Evolutionary conservation across 768 basidiomycete species (phyloP).

Genomic region (Mycena sanguinolenta): DNA sequence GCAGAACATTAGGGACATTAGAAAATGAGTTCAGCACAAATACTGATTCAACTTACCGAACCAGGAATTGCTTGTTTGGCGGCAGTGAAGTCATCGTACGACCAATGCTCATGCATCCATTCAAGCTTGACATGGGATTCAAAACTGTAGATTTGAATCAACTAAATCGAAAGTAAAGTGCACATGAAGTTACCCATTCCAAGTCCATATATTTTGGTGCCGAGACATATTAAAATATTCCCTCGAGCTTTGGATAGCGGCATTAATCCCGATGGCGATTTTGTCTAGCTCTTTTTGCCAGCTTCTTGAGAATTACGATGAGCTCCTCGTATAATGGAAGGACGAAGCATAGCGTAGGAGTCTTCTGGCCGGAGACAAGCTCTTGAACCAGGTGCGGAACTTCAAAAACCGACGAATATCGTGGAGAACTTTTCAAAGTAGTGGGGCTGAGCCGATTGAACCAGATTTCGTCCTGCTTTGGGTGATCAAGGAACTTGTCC

Average conservation of each 20-base stretch:
- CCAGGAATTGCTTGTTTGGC: slow-evolving; percentile 1
- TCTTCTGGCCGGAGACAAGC: slow-evolving; percentile 44
- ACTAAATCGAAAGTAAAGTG: no score
- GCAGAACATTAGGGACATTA: no score
- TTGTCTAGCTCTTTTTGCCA: slow-evolving; percentile 7
- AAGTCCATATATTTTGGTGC: slow-evolving; percentile 32
- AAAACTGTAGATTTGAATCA: slow-evolving; percentile 22
- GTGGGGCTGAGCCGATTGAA: slow-evolving; percentile 6
- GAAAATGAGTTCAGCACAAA: neutral
- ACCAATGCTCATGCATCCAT: slow-evolving; percentile 17
- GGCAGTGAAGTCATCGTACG: neutral
- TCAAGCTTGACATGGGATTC: slow-evolving; percentile 37
- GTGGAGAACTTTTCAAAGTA: slow-evolving; percentile 36
- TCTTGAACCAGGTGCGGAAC: slow-evolving; percentile 44
- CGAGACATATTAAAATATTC: slow-evolving; percentile 37
- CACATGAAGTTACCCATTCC: slow-evolving; percentile 34
- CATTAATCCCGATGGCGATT: slow-evolving; percentile 27
- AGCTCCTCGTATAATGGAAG: slow-evolving; percentile 47
- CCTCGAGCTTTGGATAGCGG: slow-evolving; percentile 34
- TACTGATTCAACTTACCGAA: neutral
- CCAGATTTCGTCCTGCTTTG: slow-evolving; percentile 31
- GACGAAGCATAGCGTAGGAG: slow-evolving; percentile 46
- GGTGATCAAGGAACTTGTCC: slow-evolving; percentile 15
- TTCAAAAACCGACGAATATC: slow-evolving; percentile 42
- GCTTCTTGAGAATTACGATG: slow-evolving; percentile 34